phyloP scores from a whole-genome alignment of 179 eudicot genomes.

The Silene coronaria region DNA sequence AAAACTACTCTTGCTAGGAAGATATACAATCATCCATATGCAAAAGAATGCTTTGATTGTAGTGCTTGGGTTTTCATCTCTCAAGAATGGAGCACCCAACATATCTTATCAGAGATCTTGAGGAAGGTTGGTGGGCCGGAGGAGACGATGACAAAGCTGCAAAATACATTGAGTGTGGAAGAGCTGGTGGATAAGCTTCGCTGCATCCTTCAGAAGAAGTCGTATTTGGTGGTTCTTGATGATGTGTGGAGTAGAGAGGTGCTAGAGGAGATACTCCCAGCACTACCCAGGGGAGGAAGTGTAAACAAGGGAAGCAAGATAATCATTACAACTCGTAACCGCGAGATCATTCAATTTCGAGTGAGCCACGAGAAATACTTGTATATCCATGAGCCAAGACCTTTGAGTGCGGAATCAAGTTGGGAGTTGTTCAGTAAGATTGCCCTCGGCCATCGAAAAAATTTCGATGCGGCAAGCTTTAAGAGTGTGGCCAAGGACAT shows the following conservation, averaged over 20 bases:
- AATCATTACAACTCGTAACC: conserved; percentile 48
- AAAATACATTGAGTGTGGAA: background rate
- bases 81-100: conserved; percentile 29
- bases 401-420: conserved; percentile 29
- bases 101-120: conserved; percentile 21
- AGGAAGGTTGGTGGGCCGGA: conserved; percentile 16
- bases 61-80: conserved; percentile 53
- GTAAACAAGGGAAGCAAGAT: conserved; percentile 33
- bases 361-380: conserved; percentile 19
- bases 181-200: conserved; percentile 33
- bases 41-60: conserved; percentile 31
- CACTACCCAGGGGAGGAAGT: conserved; percentile 22
- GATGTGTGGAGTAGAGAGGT: conserved; percentile 48
- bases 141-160: background rate
- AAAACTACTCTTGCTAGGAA: conserved; percentile 48
- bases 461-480: conserved; percentile 15
- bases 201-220: conserved; percentile 24
- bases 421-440: conserved; percentile 41
- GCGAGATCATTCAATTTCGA: conserved; percentile 26
- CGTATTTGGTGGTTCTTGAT: conserved; percentile 49
- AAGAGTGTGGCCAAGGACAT: conserved; percentile 33
- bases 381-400: conserved; percentile 29
- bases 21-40: conserved; percentile 33
- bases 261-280: conserved; percentile 37
- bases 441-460: conserved; percentile 19